Percentiles rank a stretch among this genome's conserved stretches.
phyloP scores from a whole-genome alignment of 257 asterid genomes.

The Linaria vulgaris region DNA sequence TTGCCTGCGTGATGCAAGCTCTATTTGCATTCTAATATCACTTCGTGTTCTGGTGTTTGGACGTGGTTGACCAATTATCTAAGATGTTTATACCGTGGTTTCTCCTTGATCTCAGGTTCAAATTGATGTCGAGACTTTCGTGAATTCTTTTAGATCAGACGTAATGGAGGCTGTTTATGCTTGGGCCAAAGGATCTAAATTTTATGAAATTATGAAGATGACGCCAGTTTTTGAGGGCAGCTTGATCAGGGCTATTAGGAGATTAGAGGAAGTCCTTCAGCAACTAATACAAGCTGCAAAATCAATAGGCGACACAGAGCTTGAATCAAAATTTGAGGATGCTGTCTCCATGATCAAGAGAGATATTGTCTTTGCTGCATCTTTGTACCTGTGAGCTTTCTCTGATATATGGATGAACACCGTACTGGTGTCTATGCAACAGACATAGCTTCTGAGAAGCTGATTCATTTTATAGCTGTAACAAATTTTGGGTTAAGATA shows the following conservation, averaged over 20 bases:
- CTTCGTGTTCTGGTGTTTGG: neutral
- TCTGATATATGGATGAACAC: too few species aligned
- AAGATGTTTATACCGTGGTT: neutral
- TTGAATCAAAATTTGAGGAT: slow-evolving; percentile 82
- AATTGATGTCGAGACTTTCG: slow-evolving; percentile 86
- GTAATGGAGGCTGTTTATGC: slow-evolving; percentile 94
- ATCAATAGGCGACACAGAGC: slow-evolving; percentile 85
- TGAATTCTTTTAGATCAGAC: slow-evolving; percentile 87
- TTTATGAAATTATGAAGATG: slow-evolving; percentile 88
- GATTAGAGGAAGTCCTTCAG: slow-evolving; percentile 96
- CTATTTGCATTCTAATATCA: neutral
- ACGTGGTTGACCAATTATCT: neutral
- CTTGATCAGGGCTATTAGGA: slow-evolving; percentile 92
- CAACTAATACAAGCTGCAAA: slow-evolving; percentile 90
- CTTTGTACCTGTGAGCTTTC: slow-evolving; percentile 62
- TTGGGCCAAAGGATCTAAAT: slow-evolving; percentile 93
- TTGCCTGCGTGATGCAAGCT: neutral
- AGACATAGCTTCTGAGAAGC: too few species aligned
- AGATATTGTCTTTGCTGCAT: slow-evolving; percentile 97
- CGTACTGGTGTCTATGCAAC: too few species aligned
- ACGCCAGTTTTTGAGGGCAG: slow-evolving; percentile 98
- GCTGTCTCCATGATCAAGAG: slow-evolving; percentile 92
- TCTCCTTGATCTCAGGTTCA: slow-evolving; percentile 52
- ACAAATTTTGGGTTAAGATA: too few species aligned
- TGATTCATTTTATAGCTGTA: too few species aligned